Conservation (phyloP, 805 yeast species). For the Candida morakotiae region DNA sequence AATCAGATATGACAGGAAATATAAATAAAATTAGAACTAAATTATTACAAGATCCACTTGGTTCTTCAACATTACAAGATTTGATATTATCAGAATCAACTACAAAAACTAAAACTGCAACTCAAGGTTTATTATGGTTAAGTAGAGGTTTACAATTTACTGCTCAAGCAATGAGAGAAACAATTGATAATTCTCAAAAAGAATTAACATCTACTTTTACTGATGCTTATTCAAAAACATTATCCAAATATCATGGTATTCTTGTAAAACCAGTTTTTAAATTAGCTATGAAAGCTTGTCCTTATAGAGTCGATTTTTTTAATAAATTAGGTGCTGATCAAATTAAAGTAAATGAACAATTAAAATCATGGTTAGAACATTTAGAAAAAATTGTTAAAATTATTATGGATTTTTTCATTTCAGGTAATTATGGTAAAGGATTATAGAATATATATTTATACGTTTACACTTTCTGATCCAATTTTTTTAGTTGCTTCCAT, state of each 20-base stretch:
- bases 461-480: conserved; percentile 12
- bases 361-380: conserved; percentile 70
- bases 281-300: conserved; percentile 93
- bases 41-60: conserved; percentile 59
- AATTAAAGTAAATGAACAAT: conserved; percentile 60
- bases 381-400: conserved; percentile 69
- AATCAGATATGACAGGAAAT: conserved; percentile 84
- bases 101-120: conserved; percentile 69
- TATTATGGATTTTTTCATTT: conserved; percentile 69
- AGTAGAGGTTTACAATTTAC: conserved; percentile 84
- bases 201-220: conserved; percentile 79
- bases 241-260: conserved; percentile 77
- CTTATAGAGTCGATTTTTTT: conserved; percentile 83
- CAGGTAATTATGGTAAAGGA: conserved; percentile 88
- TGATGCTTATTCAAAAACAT: conserved; percentile 77
- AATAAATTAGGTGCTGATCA: conserved; percentile 76
- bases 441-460: conserved; percentile 35
- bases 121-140: conserved; percentile 89
- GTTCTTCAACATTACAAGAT: conserved; percentile 69
- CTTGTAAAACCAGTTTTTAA: conserved; percentile 82
- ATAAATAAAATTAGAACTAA: conserved; percentile 69
- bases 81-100: conserved; percentile 69
- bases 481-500: conserved; percentile 64
- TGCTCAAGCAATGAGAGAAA: conserved; percentile 83
- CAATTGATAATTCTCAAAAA: conserved; percentile 54